Evolutionary conservation across 805 yeast genomes (phyloP).

Genomic region (Soucietia sequanensis): DNA sequence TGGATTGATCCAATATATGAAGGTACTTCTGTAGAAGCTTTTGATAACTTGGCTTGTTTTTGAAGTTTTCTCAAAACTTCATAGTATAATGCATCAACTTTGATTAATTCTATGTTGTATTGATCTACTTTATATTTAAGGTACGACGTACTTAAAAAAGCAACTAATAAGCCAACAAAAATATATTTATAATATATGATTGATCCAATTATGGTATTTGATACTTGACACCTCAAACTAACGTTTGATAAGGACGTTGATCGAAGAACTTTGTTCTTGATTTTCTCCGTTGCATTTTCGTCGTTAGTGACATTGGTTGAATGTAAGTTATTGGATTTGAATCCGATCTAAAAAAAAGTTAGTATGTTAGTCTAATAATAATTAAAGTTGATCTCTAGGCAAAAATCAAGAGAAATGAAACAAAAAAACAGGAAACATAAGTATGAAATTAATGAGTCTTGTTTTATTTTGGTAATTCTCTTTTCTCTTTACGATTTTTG

Average conservation of each 20-base stretch:
- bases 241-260: conserved; percentile 68
- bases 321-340: conserved; percentile 14
- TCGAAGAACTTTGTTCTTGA: conserved; percentile 59
- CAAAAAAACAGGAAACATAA: too few relatives aligned
- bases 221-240: conserved; percentile 54
- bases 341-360: conserved; percentile 22
- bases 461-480: too few relatives aligned
- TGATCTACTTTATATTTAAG: conserved; percentile 34
- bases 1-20: conserved; percentile 67
- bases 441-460: too few relatives aligned
- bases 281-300: conserved; percentile 32
- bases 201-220: conserved; percentile 47
- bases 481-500: too few relatives aligned
- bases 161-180: conserved; percentile 13
- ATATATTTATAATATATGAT: conserved; percentile 22
- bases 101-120: conserved; percentile 36
- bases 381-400: neutral
- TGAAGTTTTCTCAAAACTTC: conserved; percentile 52
- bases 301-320: conserved; percentile 12
- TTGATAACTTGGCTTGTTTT: conserved; percentile 38
- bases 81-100: conserved; percentile 44
- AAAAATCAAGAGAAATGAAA: too few relatives aligned
- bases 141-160: conserved; percentile 17
- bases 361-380: conserved; percentile 11
- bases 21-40: conserved; percentile 33